These are phyloP conservation scores for Globisporangium takayamanum DNA, from an alignment of 352 stramenopile genomes.

Conservation along the genomic window DNA sequence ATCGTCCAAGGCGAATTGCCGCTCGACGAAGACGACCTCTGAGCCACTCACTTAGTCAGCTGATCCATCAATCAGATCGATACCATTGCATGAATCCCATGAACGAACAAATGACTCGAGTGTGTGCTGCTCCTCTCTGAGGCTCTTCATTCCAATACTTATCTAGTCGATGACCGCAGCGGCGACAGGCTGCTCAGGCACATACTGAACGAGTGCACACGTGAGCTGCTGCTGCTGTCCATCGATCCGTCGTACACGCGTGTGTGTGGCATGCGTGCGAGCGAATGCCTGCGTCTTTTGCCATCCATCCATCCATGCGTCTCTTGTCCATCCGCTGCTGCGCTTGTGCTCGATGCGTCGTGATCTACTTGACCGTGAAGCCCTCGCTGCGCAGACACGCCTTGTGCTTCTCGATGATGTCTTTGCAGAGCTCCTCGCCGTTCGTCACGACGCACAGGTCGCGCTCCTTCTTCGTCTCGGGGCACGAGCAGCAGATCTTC, in stretches of 20 bases:
- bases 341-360: neutral
- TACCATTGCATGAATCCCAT: too few species aligned
- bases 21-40: slow-evolving; percentile 68
- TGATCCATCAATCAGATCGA: neutral
- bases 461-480: slow-evolving; percentile 93
- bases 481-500: slow-evolving; percentile 98
- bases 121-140: neutral
- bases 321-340: too few species aligned
- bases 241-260: too few species aligned
- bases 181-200: too few species aligned
- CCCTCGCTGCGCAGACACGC: slow-evolving; percentile 93
- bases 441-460: slow-evolving; percentile 91
- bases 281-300: too few species aligned
- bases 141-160: neutral
- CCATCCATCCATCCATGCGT: neutral
- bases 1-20: slow-evolving; percentile 58
- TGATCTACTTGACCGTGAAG: slow-evolving; percentile 89
- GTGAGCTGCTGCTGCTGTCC: too few species aligned
- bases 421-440: slow-evolving; percentile 89
- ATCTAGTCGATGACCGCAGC: neutral
- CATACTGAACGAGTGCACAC: too few species aligned
- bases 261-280: too few species aligned
- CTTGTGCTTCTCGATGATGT: slow-evolving; percentile 97
- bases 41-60: slow-evolving; percentile 6
- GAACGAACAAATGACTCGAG: neutral